These are phyloP conservation scores for Aspergillus puulaauensis DNA, from an alignment of 2,329 filamentous ascomycete genomes.

Conservation along the genomic window DNA sequence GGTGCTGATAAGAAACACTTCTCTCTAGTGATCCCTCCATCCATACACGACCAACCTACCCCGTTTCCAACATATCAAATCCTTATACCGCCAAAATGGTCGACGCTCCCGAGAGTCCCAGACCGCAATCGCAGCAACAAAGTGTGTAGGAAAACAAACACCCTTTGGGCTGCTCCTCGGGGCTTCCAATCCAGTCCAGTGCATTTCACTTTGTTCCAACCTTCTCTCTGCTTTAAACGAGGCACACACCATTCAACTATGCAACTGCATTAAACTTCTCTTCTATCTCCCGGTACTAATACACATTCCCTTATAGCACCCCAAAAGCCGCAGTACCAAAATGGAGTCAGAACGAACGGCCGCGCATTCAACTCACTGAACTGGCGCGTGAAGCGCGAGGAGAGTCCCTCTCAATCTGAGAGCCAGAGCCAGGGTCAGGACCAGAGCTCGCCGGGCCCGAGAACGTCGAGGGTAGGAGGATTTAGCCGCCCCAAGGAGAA, in stretches of 20 bases:
- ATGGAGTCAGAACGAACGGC: conserved; percentile 35
- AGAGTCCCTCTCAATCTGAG: conserved; percentile 30
- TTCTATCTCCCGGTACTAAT: conserved; percentile 15
- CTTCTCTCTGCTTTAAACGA: not conserved
- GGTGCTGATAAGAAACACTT: not conserved
- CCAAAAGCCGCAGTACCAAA: conserved; percentile 28
- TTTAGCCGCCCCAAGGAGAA: conserved; percentile 30
- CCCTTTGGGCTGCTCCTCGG: conserved; percentile 13
- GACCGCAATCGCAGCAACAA: conserved; percentile 27
- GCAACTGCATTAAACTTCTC: not conserved
- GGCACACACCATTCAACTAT: not conserved
- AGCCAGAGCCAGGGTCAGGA: conserved; percentile 25
- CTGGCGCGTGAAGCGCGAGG: conserved; percentile 43
- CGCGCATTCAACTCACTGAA: conserved; percentile 42
- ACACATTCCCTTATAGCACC: conserved; percentile 25
- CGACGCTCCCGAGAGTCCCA: conserved; percentile 28
- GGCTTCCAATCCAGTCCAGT: not conserved
- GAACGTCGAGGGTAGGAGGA: conserved; percentile 17
- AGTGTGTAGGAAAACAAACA: conserved; percentile 26
- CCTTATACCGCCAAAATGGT: conserved; percentile 24
- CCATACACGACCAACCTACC: not conserved
- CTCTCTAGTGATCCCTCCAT: not conserved
- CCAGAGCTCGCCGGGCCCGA: conserved; percentile 27
- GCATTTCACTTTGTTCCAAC: not conserved
- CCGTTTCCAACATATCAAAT: not conserved